Base-by-base conservation (phyloP, 2,329 filamentous ascomycete species). In the Blastomyces gilchristii region DNA sequence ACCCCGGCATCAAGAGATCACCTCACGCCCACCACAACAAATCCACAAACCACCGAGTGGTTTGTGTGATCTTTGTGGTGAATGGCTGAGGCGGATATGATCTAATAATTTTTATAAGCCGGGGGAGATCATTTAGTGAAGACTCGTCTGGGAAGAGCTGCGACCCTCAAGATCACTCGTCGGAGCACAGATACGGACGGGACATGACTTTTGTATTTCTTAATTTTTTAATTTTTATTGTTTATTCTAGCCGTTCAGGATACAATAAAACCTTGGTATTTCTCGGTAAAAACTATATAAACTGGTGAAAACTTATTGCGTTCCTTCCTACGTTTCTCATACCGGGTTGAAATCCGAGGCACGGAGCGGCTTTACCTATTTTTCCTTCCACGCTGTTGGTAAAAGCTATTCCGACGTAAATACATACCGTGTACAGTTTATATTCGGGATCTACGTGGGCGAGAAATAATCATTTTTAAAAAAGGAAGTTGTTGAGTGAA, bases 141-240 rank as follows among this genome's bases (percentile, higher is more conserved):
- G 67, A 69, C 63, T 69, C 73, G 78, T 81, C 82, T 83, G 77
- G 83, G 82, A 86, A 84, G 84, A 86, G 83, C 83, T 84, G 81
- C 80, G 77, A 78, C 78, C 76, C 77, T 81, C 77, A 79, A 85
- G 82, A 73, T 77, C 75, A 78, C 80, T 76, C 79, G 77, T 81
- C 77, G 76, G 78, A 83, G 83, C 83, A 87, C 85, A 87, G 84
- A 87, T 87, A 86, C 84, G 83, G 83, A 83, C 77, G 79, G 77
- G 74, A 86, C 83, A 86, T 75, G 61, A 63, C 59, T 47, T 66
- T 60, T 41, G 25, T 25, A 8, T 18, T 18, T 22, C 43, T 34
- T 59, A 45, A 25, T 7, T 22, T 39, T 8, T 25, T n/a, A n/a
- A n/a, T n/a, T n/a, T n/a, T n/a, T n/a, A n/a, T n/a, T n/a, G n/a